Evolutionary conservation across 2,329 filamentous ascomycete genomes (phyloP), one percentile per base, ranked within the genome.

Genomic region (Fusarium kyushuense): DNA sequence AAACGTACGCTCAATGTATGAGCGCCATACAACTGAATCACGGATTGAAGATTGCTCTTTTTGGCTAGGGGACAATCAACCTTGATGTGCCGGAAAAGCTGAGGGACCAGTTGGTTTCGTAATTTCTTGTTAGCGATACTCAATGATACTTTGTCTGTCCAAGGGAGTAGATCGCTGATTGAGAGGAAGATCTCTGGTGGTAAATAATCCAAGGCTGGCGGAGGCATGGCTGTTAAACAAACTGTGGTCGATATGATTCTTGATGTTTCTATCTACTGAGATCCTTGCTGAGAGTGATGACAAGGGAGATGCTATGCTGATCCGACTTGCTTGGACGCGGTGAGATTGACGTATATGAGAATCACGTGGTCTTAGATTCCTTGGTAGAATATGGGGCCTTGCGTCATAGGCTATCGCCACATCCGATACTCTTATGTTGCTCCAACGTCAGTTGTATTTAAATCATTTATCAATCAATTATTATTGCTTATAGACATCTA

Each of bases 371-470:
- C 0, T 1, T 3, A 30, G 2, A 19, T 41, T 29, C 35, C 51
- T 48, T 41, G 51, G 10, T 38, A 16, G 35, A n/a, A n/a, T 38
- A 60, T 41, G 52, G 57, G 27, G 52, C 52, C 25, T 56, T 45
- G 42, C 57, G 57, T 60, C 57, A 60, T 60, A 27, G n/a, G 6
- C n/a, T 25, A 55, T 35, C 14, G 49, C 56, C 49, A 59, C 49
- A 23, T 30, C 8, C n/a, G 16, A 35, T 4, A 8, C 47, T 29
- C n/a, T 30, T 46, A 58, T 43, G 19, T 9, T 19, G 38, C 14
- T 17, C 23, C 23, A 11, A 17, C 1, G 27, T 6, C 25, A 19
- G 19, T 7, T 17, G 4, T 16, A 19, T n/a, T 17, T 52, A 7
- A 42, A n/a, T 3, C 13, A 17, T 23, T n/a, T 11, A 17, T n/a